phyloP scores from a whole-genome alignment of 139 green algal species.

The Diplosphaera chodatii region DNA sequence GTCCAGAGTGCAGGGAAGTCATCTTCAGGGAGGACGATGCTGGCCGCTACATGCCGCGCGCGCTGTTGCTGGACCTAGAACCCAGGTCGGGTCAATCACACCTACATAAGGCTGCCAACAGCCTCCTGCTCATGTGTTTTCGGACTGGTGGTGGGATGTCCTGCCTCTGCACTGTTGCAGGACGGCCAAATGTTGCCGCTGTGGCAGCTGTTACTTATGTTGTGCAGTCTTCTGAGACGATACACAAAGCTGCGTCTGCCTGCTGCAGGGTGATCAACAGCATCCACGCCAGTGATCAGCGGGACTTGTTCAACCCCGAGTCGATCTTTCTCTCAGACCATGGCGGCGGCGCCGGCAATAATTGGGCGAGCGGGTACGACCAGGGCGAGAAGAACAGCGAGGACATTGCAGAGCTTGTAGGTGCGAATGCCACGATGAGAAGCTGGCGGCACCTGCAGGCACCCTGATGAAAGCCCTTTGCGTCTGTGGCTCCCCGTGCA shows the following conservation, averaged over 20 bases:
- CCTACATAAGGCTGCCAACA: no score
- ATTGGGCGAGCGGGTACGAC: conserved; percentile 93
- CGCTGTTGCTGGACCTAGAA: conserved; percentile 95
- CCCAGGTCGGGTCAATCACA: conserved; percentile 47
- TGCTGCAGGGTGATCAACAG: conserved; percentile 93
- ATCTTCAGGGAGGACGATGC: conserved; percentile 99
- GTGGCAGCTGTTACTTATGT: no score
- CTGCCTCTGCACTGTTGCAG: no score
- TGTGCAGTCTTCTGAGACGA: no score
- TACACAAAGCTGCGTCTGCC: no score
- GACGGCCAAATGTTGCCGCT: no score
- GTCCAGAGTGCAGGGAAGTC: conserved; percentile 93
- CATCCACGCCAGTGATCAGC: conserved; percentile 91
- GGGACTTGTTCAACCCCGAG: conserved; percentile 96
- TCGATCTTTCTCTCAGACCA: conserved; percentile 93
- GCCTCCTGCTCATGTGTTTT: no score
- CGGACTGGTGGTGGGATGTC: no score
- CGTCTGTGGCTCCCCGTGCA: no score
- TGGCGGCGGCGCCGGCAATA: conserved; percentile 97
- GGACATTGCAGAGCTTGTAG: conserved; percentile 97
- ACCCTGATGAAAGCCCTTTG: no score
- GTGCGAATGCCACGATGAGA: no score
- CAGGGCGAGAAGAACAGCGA: conserved; percentile 88
- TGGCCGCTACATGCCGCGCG: conserved; percentile 93
- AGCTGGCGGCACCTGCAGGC: background rate